Conservation (phyloP, 2,329 filamentous ascomycete species). For the Trichoderma pleuroti region DNA sequence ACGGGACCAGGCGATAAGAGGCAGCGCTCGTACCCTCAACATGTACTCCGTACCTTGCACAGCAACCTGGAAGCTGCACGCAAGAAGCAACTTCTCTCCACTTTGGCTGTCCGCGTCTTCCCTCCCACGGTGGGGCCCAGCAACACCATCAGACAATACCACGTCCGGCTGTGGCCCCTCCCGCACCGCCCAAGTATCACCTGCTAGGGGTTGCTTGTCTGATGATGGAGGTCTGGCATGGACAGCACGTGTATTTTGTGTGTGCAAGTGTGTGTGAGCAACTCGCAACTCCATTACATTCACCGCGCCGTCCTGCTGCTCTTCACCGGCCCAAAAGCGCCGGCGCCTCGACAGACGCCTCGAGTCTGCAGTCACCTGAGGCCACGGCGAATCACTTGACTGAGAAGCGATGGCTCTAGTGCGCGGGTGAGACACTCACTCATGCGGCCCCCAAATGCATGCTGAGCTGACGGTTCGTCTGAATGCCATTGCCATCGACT, state of each 20-base stretch:
- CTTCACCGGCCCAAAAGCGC: background rate
- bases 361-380: slow-evolving; percentile 9
- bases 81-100: background rate
- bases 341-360: background rate
- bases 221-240: background rate
- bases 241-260: background rate
- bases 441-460: background rate
- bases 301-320: background rate
- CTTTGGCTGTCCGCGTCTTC: background rate
- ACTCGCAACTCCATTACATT: background rate
- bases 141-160: background rate
- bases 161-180: background rate
- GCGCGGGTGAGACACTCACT: slow-evolving; percentile 9
- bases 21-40: background rate
- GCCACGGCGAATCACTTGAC: slow-evolving; percentile 15
- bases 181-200: background rate
- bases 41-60: background rate
- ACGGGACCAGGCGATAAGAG: background rate
- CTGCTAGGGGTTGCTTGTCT: background rate
- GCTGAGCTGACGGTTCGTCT: background rate
- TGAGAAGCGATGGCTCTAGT: background rate
- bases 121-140: background rate
- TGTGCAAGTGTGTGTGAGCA: background rate
- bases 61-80: background rate
- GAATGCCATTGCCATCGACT: background rate